Conservation (phyloP, 176 grass and related monocot species). For the Avena sativa region DNA sequence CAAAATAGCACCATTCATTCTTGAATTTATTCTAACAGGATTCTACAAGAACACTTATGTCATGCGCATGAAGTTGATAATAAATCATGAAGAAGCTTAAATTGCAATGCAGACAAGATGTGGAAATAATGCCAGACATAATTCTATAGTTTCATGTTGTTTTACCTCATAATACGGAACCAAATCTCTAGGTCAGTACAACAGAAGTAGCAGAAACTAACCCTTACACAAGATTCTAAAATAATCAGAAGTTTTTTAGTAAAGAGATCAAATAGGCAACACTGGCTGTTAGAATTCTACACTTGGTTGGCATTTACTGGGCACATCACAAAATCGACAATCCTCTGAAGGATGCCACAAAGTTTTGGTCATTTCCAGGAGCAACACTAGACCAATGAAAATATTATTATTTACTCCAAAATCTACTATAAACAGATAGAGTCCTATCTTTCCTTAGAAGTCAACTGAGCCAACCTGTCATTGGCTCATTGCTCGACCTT, state of each 20-base stretch:
- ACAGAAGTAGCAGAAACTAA: constrained; percentile 1
- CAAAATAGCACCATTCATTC: constrained; percentile 12
- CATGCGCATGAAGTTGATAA: constrained; percentile 25
- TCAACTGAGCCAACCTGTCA: background rate
- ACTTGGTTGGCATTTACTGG: constrained; percentile 25
- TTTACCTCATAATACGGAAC: constrained; percentile 23
- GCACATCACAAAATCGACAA: background rate
- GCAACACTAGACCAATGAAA: background rate
- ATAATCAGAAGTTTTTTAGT: constrained; percentile 11
- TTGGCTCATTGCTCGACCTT: constrained; percentile 9
- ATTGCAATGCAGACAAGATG: background rate
- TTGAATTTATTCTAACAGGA: constrained; percentile 38
- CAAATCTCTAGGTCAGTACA: background rate
- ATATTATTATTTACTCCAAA: background rate
- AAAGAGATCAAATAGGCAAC: constrained; percentile 21
- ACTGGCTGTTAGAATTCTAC: background rate
- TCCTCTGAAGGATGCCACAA: background rate
- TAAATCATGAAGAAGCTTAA: constrained; percentile 22
- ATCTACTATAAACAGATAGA: constrained; percentile 3
- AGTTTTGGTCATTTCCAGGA: constrained; percentile 20
- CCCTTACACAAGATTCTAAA: constrained; percentile 8
- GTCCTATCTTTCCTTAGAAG: background rate
- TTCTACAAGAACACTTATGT: constrained; percentile 18
- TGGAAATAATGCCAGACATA: constrained; percentile 8
- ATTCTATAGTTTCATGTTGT: constrained; percentile 3